Evolutionary conservation across 768 basidiomycete species (phyloP), one percentile per base, ranked within the genome.

Genomic region (Leucocoprinus leucothites): DNA sequence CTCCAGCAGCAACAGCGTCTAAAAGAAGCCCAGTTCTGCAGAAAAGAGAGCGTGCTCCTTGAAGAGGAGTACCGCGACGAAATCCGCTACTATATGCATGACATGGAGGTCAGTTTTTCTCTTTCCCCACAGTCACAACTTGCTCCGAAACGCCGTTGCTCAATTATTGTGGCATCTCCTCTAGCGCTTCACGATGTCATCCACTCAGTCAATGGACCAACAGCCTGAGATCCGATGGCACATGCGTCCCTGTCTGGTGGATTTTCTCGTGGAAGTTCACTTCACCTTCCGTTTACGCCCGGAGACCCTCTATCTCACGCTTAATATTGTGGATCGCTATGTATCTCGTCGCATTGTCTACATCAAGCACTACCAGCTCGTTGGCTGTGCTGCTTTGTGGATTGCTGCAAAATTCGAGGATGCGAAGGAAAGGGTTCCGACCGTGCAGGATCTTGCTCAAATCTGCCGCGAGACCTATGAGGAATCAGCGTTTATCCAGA

Each of bases 381-480:
- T 98, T 54, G 97, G 97, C 18, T 99, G 97, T 66, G 94, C 95
- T 21, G 94, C 97, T 36, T 81, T 99, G 11, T 99, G 97, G 97
- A 98, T 98, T 62, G 97, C 97, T 14, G 91, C 96, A 60, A 99
- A 99, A 74, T 99, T 98, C 63, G 97, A 99, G 73, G 97, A 99
- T 66, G 91, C 94, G 21, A 98, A 99, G 71, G 96, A 98, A 67
- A 93, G 95, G 59, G 94, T 98, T 13, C 97, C 97, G 9, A 91
- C 94, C 1, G 91, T 98, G 5, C 87, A 92, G 66, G 95, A 98
- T 60, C 87, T 99, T 51, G 87, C 87, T 42, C 88, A 94, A 66
- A 94, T 97, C 69, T 98, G 97, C 74, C 93, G 89, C 65, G 88
- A 95, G 65, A 93, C 94, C 1, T 98, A 98, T 70, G 95, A 98